Evolutionary conservation across 2,329 filamentous ascomycete species (phyloP).

Genomic region (Colletotrichum higginsianum): DNA sequence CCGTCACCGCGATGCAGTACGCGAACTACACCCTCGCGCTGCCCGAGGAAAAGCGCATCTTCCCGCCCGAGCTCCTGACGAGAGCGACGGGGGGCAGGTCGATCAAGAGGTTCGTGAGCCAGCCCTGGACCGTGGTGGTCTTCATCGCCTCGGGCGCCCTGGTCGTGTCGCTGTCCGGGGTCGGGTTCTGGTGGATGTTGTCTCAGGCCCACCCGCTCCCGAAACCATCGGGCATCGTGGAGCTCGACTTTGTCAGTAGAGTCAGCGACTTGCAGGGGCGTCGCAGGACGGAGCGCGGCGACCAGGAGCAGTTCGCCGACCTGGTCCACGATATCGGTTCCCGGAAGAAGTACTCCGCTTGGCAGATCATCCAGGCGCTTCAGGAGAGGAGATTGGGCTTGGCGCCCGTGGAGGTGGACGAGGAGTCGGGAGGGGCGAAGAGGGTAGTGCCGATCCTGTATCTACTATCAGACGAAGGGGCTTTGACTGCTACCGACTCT

Average conservation of each 20-base stretch:
- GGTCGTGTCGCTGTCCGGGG: constrained; percentile 8
- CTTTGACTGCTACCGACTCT: neutral
- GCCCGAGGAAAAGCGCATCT: constrained; percentile 28
- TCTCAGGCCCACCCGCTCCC: constrained; percentile 23
- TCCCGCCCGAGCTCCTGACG: constrained; percentile 41
- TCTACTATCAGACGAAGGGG: neutral
- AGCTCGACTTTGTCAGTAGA: constrained; percentile 22
- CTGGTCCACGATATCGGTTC: constrained; percentile 13
- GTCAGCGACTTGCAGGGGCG: constrained; percentile 17
- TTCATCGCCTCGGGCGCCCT: constrained; percentile 38
- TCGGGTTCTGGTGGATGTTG: constrained; percentile 24
- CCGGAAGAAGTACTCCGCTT: neutral
- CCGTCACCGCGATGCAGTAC: constrained; percentile 41
- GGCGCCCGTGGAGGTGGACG: neutral
- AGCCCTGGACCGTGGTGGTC: constrained; percentile 43
- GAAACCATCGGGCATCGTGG: constrained; percentile 26
- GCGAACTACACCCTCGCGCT: constrained; percentile 43
- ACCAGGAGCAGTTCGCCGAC: constrained; percentile 1
- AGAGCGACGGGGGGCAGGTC: constrained; percentile 42
- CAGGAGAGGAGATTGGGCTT: neutral
- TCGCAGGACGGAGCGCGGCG: neutral
- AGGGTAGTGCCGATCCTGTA: neutral
- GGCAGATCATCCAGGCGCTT: constrained; percentile 23
- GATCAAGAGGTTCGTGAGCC: constrained; percentile 40
- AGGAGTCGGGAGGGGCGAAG: neutral